These are phyloP conservation scores for Trypanosoma boissoni DNA, from an alignment of 208 protist genomes.

Conservation along the genomic window DNA sequence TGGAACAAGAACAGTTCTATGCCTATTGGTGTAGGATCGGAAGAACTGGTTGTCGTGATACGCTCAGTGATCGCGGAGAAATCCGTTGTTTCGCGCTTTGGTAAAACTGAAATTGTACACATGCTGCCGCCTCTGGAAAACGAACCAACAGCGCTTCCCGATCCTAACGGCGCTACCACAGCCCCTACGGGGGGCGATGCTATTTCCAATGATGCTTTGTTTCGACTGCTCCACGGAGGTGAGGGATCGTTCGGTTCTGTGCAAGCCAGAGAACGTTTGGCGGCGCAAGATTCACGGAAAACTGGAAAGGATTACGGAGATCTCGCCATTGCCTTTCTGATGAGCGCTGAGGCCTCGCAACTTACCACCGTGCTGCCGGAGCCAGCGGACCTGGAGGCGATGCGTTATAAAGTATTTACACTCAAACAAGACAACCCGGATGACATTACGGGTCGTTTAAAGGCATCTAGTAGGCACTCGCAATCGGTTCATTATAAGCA, in stretches of 20 bases:
- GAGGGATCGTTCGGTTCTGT: neutral
- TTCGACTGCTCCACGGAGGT: neutral
- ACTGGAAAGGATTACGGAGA: conserved; percentile 54
- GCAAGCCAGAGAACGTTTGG: too few species aligned
- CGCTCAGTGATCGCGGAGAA: conserved; percentile 77
- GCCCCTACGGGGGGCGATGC: neutral
- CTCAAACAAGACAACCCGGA: conserved; percentile 25
- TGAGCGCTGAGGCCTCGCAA: conserved; percentile 49
- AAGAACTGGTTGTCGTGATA: conserved; percentile 51
- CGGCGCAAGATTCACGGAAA: neutral
- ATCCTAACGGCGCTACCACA: conserved; percentile 16
- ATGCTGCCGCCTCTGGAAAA: conserved; percentile 60
- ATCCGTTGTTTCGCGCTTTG: conserved; percentile 66
- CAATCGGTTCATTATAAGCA: neutral
- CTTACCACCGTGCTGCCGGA: conserved; percentile 57
- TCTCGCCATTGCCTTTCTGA: conserved; percentile 68
- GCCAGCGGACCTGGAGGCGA: conserved; percentile 66
- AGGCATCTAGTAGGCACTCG: neutral
- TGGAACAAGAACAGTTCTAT: too few species aligned
- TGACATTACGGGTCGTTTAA: neutral
- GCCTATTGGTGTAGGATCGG: conserved; percentile 23
- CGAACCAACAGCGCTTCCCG: neutral
- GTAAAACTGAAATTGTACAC: conserved; percentile 67
- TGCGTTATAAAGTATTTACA: conserved; percentile 79
- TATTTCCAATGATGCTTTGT: neutral